phyloP scores from a whole-genome alignment of 257 asterid genomes.

The Fraxinus excelsior region DNA sequence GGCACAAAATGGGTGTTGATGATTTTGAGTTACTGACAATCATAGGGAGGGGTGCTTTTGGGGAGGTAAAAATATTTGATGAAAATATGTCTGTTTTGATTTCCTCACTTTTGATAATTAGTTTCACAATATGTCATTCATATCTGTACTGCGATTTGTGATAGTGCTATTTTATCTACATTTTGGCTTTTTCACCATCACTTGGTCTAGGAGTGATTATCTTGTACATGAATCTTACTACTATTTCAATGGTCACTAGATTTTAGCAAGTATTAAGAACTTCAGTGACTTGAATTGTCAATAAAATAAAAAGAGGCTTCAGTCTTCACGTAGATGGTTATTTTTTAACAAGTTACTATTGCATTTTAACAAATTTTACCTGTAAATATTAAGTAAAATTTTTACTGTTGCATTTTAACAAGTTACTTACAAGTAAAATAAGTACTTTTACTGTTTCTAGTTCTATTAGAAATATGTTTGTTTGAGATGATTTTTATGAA shows the following conservation, averaged over 20 bases:
- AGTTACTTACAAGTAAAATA: too few relatives aligned
- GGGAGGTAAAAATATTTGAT: constrained; percentile 65
- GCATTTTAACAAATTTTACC: neutral
- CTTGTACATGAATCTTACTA: constrained; percentile 3
- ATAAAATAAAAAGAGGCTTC: constrained; percentile 1
- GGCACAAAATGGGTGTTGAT: constrained; percentile 96
- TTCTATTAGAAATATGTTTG: too few relatives aligned
- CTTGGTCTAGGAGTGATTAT: neutral
- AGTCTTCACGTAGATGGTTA: constrained; percentile 3
- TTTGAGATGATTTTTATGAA: too few relatives aligned
- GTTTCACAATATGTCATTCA: constrained; percentile 5
- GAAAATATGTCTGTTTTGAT: constrained; percentile 1
- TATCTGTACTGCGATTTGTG: neutral
- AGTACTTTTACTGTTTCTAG: too few relatives aligned
- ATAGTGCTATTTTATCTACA: constrained; percentile 1
- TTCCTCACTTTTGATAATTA: neutral
- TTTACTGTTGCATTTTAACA: too few relatives aligned
- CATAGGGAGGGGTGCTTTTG: constrained; percentile 99
- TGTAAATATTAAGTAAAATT: neutral
- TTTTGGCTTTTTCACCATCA: neutral
- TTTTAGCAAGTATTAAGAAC: neutral
- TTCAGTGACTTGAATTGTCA: neutral
- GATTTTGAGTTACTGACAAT: constrained; percentile 92
- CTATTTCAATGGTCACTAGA: constrained; percentile 9
- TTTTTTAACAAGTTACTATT: neutral